phyloP scores from a whole-genome alignment of 2,329 filamentous ascomycete genomes.

The Diplodia seriata region DNA sequence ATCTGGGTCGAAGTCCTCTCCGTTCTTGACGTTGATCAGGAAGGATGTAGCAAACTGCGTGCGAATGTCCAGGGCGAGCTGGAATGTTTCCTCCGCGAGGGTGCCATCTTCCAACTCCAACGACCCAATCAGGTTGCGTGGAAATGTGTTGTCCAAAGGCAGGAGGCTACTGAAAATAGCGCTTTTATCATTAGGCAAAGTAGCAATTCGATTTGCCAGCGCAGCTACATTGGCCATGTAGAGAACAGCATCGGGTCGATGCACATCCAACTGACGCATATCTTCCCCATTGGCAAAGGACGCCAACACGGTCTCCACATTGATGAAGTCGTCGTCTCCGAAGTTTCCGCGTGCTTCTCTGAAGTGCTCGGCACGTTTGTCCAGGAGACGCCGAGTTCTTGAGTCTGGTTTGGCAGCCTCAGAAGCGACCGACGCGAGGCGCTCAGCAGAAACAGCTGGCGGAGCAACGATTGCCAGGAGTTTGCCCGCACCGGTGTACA shows the following conservation, averaged over 20 bases:
- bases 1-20: slow-evolving; percentile 49
- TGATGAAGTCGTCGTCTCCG: slow-evolving; percentile 50
- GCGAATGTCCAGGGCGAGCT: slow-evolving; percentile 60
- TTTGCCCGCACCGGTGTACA: slow-evolving; percentile 43
- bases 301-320: slow-evolving; percentile 31
- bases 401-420: slow-evolving; percentile 45
- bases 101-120: slow-evolving; percentile 43
- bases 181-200: slow-evolving; percentile 40
- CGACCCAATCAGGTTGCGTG: slow-evolving; percentile 44
- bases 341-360: slow-evolving; percentile 47
- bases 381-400: background rate
- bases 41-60: slow-evolving; percentile 63
- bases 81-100: slow-evolving; percentile 54
- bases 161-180: slow-evolving; percentile 43
- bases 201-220: slow-evolving; percentile 50
- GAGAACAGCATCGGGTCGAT: slow-evolving; percentile 50
- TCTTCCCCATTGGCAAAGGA: background rate
- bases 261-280: background rate
- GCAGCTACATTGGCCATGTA: slow-evolving; percentile 54
- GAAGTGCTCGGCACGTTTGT: slow-evolving; percentile 44
- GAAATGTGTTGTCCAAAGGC: slow-evolving; percentile 46
- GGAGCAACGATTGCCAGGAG: slow-evolving; percentile 45
- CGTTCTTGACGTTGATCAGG: slow-evolving; percentile 46
- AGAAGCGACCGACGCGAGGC: background rate
- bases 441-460: background rate